Percentiles rank a stretch among this genome's conserved stretches.
These are phyloP conservation scores for Coemansia sp. DNA, from an alignment of 192 early-diverging fungal genomes.

Conservation along the genomic window DNA sequence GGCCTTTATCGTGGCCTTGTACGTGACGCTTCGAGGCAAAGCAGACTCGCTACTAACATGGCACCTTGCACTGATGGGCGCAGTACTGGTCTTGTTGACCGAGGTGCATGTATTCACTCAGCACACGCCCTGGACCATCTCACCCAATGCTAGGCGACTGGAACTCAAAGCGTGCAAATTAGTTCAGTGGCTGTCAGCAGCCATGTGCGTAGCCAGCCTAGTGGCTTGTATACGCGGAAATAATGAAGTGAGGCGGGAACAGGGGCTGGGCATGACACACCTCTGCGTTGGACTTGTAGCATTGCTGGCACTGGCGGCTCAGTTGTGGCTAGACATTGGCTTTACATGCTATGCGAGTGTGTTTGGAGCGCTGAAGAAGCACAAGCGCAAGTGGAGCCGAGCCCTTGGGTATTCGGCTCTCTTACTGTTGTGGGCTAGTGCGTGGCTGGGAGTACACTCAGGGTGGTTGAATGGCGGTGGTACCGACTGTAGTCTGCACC, in stretches of 20 bases:
- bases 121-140: slow-evolving; percentile 12
- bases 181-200: not conserved
- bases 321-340: slow-evolving; percentile 13
- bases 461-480: slow-evolving; percentile 1
- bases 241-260: not conserved
- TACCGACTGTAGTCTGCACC: no score
- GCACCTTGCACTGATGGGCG: slow-evolving; percentile 32
- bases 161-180: not conserved
- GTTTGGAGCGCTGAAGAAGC: slow-evolving; percentile 1
- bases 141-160: not conserved
- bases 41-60: slow-evolving; percentile 10
- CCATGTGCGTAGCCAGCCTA: not conserved
- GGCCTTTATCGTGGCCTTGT: slow-evolving; percentile 9
- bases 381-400: slow-evolving; percentile 16
- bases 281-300: slow-evolving; percentile 5
- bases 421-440: slow-evolving; percentile 16
- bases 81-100: slow-evolving; percentile 18
- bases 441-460: slow-evolving; percentile 34
- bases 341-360: not conserved
- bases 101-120: slow-evolving; percentile 19
- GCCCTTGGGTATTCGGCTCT: slow-evolving; percentile 13
- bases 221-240: not conserved
- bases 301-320: slow-evolving; percentile 6
- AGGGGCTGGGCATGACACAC: slow-evolving; percentile 8
- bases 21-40: not conserved